These are phyloP conservation scores for Pyrus hybrid DNA, from an alignment of 331 rosid species.

Conservation along the genomic window DNA sequence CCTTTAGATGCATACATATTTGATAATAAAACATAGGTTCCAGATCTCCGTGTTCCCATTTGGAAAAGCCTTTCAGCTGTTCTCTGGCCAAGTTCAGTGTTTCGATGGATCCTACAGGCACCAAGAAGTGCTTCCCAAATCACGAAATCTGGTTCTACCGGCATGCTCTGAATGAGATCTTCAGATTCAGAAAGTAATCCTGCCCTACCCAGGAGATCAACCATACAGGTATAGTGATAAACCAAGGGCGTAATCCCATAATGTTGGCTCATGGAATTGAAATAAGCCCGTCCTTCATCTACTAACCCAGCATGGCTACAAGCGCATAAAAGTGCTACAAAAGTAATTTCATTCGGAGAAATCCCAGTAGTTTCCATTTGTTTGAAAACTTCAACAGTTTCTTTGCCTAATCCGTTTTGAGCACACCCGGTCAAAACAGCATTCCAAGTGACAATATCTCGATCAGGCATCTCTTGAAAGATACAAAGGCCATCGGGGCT, in stretches of 20 bases:
- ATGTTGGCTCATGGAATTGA: constrained; percentile 20
- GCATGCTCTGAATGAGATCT: constrained; percentile 17
- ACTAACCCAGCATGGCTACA: constrained; percentile 27
- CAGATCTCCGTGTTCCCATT: neutral
- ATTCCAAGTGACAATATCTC: constrained; percentile 28
- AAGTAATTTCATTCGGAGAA: constrained; percentile 17
- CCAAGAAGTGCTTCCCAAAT: constrained; percentile 33
- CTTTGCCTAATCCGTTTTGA: constrained; percentile 18
- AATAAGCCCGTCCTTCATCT: constrained; percentile 19
- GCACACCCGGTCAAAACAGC: constrained; percentile 28
- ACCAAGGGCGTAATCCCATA: constrained; percentile 21
- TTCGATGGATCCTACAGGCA: constrained; percentile 23
- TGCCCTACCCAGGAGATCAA: constrained; percentile 22
- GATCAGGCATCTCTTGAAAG: constrained; percentile 18
- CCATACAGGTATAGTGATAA: constrained; percentile 34
- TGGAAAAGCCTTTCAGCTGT: constrained; percentile 17
- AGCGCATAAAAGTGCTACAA: constrained; percentile 20
- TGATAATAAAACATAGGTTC: constrained; percentile 9
- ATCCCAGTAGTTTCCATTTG: constrained; percentile 19
- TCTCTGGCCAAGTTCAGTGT: constrained; percentile 14
- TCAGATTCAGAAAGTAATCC: constrained; percentile 27
- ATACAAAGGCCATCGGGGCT: constrained; percentile 16
- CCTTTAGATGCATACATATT: constrained; percentile 20
- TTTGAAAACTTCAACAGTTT: constrained; percentile 20
- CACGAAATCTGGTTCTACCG: constrained; percentile 12